phyloP scores from a whole-genome alignment of 2,329 filamentous ascomycete species.

The Microdochium trichocladiopsis region DNA sequence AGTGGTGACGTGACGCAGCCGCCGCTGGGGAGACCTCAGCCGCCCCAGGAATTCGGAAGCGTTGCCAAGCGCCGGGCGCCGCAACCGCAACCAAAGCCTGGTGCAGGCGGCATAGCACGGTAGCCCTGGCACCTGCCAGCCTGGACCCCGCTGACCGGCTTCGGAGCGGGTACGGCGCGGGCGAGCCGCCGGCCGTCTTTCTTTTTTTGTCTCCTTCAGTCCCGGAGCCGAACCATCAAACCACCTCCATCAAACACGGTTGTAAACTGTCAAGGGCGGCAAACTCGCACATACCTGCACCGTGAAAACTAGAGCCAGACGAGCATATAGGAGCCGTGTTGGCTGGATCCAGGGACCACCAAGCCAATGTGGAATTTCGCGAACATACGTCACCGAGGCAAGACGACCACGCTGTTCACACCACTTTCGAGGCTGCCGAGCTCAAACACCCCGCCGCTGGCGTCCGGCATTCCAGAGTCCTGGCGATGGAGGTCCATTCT shows the following conservation, averaged over 20 bases:
- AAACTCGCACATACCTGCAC: no score
- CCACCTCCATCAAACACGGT: not conserved
- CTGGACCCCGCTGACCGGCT: not conserved
- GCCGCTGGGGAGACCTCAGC: no score
- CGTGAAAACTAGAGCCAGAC: no score
- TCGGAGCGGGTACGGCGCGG: not conserved
- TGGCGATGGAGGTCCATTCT: not conserved
- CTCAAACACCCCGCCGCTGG: not conserved
- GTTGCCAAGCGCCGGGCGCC: not conserved
- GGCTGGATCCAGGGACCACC: no score
- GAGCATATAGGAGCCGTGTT: no score
- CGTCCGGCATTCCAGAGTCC: not conserved
- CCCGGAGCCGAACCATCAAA: not conserved
- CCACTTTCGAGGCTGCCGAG: not conserved
- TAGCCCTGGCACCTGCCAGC: not conserved
- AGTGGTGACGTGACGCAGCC: no score
- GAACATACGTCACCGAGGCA: no score
- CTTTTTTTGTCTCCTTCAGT: not conserved
- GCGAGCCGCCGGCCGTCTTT: not conserved
- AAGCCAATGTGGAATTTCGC: no score
- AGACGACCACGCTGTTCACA: no score
- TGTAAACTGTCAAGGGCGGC: not conserved
- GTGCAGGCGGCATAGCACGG: not conserved
- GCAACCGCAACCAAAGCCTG: not conserved
- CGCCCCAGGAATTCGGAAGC: no score